These are phyloP conservation scores for Conticribra weissflogii DNA, from an alignment of 108 stramenopile species.

Conservation along the genomic window DNA sequence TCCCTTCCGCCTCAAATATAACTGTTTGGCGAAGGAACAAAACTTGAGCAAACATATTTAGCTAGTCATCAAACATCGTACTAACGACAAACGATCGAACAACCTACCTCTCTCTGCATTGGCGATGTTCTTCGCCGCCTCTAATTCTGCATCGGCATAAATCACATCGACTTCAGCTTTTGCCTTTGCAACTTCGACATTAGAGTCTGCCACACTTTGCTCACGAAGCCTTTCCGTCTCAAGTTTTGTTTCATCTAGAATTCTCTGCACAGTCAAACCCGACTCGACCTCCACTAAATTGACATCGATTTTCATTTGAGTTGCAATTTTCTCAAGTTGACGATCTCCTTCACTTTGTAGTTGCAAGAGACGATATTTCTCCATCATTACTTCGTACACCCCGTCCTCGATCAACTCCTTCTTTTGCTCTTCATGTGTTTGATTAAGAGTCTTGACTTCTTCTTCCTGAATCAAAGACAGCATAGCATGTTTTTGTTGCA, in stretches of 20 bases:
- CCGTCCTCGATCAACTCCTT: conserved; percentile 22
- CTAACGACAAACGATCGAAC: not conserved
- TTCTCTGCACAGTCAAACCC: conserved; percentile 19
- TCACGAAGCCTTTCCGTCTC: conserved; percentile 30
- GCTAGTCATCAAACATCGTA: too few species aligned
- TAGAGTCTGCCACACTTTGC: conserved; percentile 21
- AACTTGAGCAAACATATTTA: too few species aligned
- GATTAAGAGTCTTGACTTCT: conserved; percentile 34
- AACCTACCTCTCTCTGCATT: conserved; percentile 26
- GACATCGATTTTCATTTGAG: conserved; percentile 41
- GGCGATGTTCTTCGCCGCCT: conserved; percentile 25
- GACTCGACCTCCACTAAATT: conserved; percentile 34
- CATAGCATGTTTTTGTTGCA: conserved; percentile 60
- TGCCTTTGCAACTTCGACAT: conserved; percentile 18
- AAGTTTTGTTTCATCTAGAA: conserved; percentile 26
- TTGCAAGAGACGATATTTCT: conserved; percentile 8
- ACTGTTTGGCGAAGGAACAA: conserved; percentile 3
- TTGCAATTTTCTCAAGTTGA: conserved; percentile 25
- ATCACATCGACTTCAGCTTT: conserved; percentile 30
- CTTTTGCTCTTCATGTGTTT: conserved; percentile 18
- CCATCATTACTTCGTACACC: conserved; percentile 13
- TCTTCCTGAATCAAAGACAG: conserved; percentile 43
- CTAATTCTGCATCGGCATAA: conserved; percentile 27
- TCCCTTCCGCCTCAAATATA: conserved; percentile 34
- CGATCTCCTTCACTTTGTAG: conserved; percentile 20